phyloP scores from a whole-genome alignment of 1,284 basidiomycete species.

The Cystobasidium sp. region DNA sequence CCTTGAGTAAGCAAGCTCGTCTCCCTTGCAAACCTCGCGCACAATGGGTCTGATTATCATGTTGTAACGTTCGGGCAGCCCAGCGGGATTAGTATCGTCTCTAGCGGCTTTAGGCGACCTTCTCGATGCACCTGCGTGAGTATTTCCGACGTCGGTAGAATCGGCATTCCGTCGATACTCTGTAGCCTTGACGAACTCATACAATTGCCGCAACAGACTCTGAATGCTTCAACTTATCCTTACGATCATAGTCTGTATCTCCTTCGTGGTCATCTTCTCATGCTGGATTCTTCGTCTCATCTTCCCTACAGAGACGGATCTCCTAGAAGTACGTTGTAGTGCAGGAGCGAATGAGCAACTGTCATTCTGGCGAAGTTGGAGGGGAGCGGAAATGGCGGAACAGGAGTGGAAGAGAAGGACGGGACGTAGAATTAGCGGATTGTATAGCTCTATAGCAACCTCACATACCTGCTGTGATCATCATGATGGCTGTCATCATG shows the following conservation, averaged over 20 bases:
- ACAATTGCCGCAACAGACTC: background rate
- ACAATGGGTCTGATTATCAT: background rate
- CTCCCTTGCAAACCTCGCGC: background rate
- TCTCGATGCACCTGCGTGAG: slow-evolving; percentile 2
- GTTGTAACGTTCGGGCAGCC: no score
- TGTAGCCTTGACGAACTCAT: background rate
- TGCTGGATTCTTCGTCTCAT: slow-evolving; percentile 19
- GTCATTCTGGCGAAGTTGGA: slow-evolving; percentile 22
- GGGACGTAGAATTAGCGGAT: no score
- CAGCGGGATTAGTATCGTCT: slow-evolving; percentile 11
- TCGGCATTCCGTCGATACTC: background rate
- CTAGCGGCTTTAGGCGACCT: slow-evolving; percentile 18
- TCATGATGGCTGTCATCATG: no score
- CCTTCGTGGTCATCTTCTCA: slow-evolving; percentile 21
- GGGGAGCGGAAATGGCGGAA: slow-evolving; percentile 15
- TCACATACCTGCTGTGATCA: no score
- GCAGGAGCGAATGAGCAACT: slow-evolving; percentile 1
- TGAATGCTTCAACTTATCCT: slow-evolving; percentile 16
- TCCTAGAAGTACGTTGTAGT: background rate
- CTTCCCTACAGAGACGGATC: background rate
- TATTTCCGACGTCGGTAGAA: background rate
- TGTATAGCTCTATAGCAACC: no score
- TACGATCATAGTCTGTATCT: background rate
- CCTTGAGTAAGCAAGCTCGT: background rate
- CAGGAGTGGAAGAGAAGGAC: background rate